A percentile compares a stretch with the other conserved stretches of the same genome.
Conservation (phyloP, 192 early-diverging fungal species). For the Umbelopsis isabellina region DNA sequence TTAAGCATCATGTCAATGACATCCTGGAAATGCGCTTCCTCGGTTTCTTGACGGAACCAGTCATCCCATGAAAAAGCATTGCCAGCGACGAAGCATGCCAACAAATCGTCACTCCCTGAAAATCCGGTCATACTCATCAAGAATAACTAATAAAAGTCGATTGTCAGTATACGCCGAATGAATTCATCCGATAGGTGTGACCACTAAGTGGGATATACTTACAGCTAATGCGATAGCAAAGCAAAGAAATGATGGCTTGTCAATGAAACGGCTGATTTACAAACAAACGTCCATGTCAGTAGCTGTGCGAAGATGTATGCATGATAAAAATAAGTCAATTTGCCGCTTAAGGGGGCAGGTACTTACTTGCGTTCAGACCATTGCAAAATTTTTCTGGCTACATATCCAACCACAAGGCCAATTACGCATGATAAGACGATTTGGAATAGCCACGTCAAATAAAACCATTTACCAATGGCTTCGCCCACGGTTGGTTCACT, state of each 20-base stretch:
- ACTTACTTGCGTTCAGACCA: conserved; percentile 59
- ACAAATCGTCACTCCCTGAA: conserved; percentile 73
- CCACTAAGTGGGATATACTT: conserved; percentile 23
- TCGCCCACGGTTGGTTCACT: conserved; percentile 52
- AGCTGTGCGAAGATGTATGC: neutral
- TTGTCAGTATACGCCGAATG: neutral
- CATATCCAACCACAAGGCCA: conserved; percentile 72
- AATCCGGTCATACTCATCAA: conserved; percentile 73
- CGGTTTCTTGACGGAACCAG: conserved; percentile 85
- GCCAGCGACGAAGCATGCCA: conserved; percentile 81
- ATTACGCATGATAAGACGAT: conserved; percentile 70
- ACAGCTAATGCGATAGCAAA: conserved; percentile 83
- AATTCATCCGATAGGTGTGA: neutral
- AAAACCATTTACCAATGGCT: conserved; percentile 82
- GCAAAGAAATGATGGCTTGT: conserved; percentile 84
- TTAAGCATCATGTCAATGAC: conserved; percentile 88
- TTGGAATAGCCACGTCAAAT: conserved; percentile 78
- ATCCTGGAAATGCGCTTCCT: conserved; percentile 87
- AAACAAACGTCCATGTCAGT: conserved; percentile 4
- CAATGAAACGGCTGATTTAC: conserved; percentile 67
- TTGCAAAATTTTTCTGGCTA: conserved; percentile 68
- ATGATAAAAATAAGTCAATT: neutral
- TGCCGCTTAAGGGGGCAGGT: neutral
- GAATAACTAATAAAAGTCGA: conserved; percentile 42
- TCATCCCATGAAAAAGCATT: conserved; percentile 88